phyloP scores from a whole-genome alignment of 1,284 basidiomycete genomes.

The Gomphus sp. region DNA sequence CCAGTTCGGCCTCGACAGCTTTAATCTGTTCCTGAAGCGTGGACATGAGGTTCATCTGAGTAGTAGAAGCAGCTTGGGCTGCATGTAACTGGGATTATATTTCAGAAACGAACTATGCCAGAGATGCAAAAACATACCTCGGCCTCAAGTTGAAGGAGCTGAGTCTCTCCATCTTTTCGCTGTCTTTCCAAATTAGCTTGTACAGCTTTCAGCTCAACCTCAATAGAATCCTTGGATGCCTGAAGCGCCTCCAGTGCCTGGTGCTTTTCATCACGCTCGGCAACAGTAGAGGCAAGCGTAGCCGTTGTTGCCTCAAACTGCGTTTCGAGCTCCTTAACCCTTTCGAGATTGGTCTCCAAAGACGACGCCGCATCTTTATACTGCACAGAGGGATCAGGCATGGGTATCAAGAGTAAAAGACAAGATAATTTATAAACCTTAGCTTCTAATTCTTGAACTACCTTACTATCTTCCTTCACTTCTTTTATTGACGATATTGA shows the following conservation, averaged over 20 bases:
- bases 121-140: constrained; percentile 34
- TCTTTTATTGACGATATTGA: constrained; percentile 67
- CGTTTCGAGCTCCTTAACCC: constrained; percentile 40
- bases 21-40: constrained; percentile 42
- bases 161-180: constrained; percentile 31
- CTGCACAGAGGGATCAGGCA: constrained; percentile 27
- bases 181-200: constrained; percentile 31
- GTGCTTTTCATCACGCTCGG: constrained; percentile 39
- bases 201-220: constrained; percentile 36
- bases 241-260: constrained; percentile 37
- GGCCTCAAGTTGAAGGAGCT: constrained; percentile 27
- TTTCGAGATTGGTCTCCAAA: constrained; percentile 40
- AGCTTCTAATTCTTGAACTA: constrained; percentile 44
- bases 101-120: background rate
- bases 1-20: constrained; percentile 40
- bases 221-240: constrained; percentile 36
- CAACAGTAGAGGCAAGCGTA: constrained; percentile 38
- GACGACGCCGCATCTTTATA: constrained; percentile 46
- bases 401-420: constrained; percentile 10
- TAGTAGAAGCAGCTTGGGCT: constrained; percentile 30
- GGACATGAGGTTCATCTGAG: constrained; percentile 37
- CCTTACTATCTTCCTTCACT: constrained; percentile 38
- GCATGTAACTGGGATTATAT: constrained; percentile 37
- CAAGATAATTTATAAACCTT: constrained; percentile 34
- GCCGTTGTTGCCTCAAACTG: constrained; percentile 41